Conservation (phyloP, 2,329 filamentous ascomycete species). For the Fusarium odoratissimum region DNA sequence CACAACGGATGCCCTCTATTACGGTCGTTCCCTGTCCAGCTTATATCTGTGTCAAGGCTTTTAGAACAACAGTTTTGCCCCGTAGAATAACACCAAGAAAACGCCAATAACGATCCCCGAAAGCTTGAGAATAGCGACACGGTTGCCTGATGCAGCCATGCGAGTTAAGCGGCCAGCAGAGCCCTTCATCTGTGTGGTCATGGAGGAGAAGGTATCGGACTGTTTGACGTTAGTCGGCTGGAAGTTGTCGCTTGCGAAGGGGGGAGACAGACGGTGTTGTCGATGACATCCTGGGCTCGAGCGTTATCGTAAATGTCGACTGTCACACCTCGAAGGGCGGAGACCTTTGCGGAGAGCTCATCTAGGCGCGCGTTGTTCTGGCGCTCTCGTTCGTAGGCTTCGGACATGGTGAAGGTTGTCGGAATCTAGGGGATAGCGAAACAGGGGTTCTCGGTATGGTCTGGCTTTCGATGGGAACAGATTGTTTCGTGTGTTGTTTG, state of each 20-base stretch:
- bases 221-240: constrained; percentile 50
- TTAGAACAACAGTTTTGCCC: constrained; percentile 72
- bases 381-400: constrained; percentile 81
- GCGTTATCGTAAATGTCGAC: constrained; percentile 99
- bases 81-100: constrained; percentile 81
- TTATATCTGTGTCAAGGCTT: not conserved
- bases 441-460: constrained; percentile 7
- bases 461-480: not conserved
- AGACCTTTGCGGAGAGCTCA: constrained; percentile 90
- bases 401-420: constrained; percentile 67
- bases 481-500: not conserved
- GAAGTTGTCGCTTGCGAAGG: not conserved
- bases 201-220: constrained; percentile 91
- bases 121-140: constrained; percentile 89
- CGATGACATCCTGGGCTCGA: constrained; percentile 86
- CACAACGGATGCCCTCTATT: not conserved
- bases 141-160: constrained; percentile 93
- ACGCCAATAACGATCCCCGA: constrained; percentile 81
- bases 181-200: constrained; percentile 84
- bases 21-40: not conserved
- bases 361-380: constrained; percentile 97
- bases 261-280: constrained; percentile 75
- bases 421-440: not conserved
- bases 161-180: constrained; percentile 84
- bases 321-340: constrained; percentile 90